phyloP scores from a whole-genome alignment of 495 filamentous ascomycete species.

The Penicillium daleae region DNA sequence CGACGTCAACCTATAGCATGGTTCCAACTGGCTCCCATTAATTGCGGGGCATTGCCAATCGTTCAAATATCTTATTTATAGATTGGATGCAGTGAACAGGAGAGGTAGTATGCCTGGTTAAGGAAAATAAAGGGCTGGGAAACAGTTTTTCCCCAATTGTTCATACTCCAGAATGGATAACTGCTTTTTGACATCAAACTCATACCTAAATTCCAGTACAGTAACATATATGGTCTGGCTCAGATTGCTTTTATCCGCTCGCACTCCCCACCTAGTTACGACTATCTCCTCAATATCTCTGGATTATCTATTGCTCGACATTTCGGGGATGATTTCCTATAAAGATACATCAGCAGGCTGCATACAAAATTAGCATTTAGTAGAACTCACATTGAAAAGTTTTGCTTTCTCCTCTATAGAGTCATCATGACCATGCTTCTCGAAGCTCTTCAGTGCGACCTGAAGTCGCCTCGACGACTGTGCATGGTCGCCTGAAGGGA shows the following conservation, averaged over 20 bases:
- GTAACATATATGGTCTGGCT: too few relatives aligned
- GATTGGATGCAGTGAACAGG: too few relatives aligned
- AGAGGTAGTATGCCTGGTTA: background rate
- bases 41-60: too few relatives aligned
- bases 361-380: background rate
- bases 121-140: too few relatives aligned
- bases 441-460: constrained; percentile 3
- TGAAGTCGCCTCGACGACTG: background rate
- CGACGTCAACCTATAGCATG: too few relatives aligned
- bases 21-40: too few relatives aligned
- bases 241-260: background rate
- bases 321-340: constrained; percentile 1
- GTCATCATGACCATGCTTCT: background rate
- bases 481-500: too few relatives aligned
- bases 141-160: too few relatives aligned
- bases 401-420: background rate
- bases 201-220: too few relatives aligned
- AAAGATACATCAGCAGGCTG: background rate
- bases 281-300: background rate
- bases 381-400: constrained; percentile 7
- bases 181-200: too few relatives aligned
- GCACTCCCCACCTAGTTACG: background rate
- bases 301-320: background rate
- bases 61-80: too few relatives aligned
- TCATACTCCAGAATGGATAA: too few relatives aligned